Base-by-base conservation (phyloP, 2,329 filamentous ascomycete genomes). In the Ascochyta pisi region DNA sequence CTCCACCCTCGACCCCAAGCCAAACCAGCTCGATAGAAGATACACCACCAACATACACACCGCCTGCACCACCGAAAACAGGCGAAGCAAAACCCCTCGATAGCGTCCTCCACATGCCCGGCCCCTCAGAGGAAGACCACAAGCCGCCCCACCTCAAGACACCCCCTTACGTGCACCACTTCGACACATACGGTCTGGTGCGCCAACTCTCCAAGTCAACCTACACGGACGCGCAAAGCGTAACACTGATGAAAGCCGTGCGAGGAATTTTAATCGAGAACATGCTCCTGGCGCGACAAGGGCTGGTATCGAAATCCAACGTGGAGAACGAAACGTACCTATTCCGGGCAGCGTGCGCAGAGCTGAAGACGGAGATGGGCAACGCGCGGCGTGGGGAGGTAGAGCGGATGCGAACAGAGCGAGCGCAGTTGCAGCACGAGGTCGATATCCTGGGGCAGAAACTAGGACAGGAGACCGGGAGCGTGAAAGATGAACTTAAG, bases 321-420 rank as follows among this genome's bases (percentile, higher is more conserved):
- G 90, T 96, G 34, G 94, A 98, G 73, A 99, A 98, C 74, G 91
- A 97, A 76, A 88, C 88, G 7, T 99, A 99, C 73, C 83, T 99
- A 10, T 99, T 99, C 80, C 86, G 89, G 49, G 95, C 95, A 2
- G 95, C 95, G 2, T 97, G 94, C 74, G 93, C 90, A 3, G 95
- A 99, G 78, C 84, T 99, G 31, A 86, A 88, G 66, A 93, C 92
- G 23, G 95, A 97, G 73, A 87, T 98, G 16, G 88, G 86, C 62
- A 92, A 92, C 60, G 88, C 88, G 50, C 83, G 92, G 23, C 88
- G 89, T 63, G 83, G 86, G 0, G 88, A 91, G 63, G 88, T 92
- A 61, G 93, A 97, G 76, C 85, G 88, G 57, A 89, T 92, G 78
- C 86, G 93, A 33, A 88, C 91, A 62, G 90, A 96, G 72, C 84